Conservation (phyloP, 108 stramenopile genomes). For the Discostella pseudostelligera region DNA sequence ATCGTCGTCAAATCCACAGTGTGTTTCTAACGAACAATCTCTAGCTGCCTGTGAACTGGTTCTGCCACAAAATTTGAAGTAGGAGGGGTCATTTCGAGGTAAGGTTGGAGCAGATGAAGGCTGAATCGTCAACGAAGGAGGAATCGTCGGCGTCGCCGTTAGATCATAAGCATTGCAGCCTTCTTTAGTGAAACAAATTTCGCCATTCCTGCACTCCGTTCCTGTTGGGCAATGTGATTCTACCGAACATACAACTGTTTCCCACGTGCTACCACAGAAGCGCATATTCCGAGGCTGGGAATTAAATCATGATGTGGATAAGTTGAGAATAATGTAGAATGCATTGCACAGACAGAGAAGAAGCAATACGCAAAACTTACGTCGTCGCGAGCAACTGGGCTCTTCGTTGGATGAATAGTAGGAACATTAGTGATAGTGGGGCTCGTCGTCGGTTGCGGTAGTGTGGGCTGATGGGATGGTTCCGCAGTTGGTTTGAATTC, state of each 20-base stretch:
- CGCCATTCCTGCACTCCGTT: background rate
- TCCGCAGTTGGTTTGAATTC: too few relatives aligned
- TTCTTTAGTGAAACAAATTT: background rate
- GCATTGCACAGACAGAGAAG: too few relatives aligned
- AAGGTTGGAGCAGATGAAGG: background rate
- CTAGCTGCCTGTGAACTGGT: background rate
- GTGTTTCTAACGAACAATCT: background rate
- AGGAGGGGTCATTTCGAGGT: background rate
- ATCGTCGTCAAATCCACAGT: background rate
- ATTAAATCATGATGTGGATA: too few relatives aligned
- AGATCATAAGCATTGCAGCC: background rate
- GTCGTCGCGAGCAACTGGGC: too few relatives aligned
- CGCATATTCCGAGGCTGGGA: too few relatives aligned
- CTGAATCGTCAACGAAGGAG: background rate
- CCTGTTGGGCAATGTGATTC: background rate
- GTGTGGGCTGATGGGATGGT: too few relatives aligned
- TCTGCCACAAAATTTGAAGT: background rate
- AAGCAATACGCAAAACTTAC: too few relatives aligned
- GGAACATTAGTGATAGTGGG: too few relatives aligned
- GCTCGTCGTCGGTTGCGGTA: too few relatives aligned
- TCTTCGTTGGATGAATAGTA: too few relatives aligned
- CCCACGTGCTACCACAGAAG: background rate
- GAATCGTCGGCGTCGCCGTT: background rate
- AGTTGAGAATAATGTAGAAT: too few relatives aligned
- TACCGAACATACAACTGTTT: background rate